Conservation (phyloP, 768 basidiomycete genomes). For the Porpolomopsis calyptriformis region DNA sequence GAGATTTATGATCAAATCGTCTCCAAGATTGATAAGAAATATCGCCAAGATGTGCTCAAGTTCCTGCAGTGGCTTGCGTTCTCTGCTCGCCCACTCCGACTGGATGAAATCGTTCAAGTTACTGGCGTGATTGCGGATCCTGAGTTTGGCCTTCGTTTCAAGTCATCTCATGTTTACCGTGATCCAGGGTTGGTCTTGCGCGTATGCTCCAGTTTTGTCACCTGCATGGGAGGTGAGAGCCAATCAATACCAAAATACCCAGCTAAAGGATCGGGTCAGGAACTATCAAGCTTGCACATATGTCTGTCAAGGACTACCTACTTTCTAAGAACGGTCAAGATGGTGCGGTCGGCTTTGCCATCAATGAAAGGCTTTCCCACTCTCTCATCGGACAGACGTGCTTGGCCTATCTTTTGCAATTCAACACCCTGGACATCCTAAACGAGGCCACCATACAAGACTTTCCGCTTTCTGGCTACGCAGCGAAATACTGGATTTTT, state of each 20-base stretch:
- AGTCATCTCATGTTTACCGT: neutral
- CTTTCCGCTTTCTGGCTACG: neutral
- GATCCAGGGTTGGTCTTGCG: neutral
- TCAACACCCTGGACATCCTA: slow-evolving; percentile 36
- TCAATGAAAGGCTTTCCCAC: neutral
- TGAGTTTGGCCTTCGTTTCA: neutral
- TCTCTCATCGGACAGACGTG: neutral
- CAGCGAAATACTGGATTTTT: neutral
- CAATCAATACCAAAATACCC: neutral
- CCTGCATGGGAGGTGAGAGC: too few relatives aligned
- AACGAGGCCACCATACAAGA: slow-evolving; percentile 25
- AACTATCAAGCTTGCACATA: neutral
- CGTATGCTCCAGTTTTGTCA: neutral
- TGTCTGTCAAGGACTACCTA: slow-evolving; percentile 2
- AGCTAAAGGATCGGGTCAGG: neutral
- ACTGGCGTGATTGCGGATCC: neutral
- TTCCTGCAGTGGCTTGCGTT: slow-evolving; percentile 1
- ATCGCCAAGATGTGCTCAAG: neutral
- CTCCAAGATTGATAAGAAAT: neutral
- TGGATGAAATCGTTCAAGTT: neutral
- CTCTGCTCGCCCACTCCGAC: neutral
- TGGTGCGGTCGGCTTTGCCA: neutral
- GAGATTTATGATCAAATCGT: neutral
- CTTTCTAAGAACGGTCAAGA: neutral
- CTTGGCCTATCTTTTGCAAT: slow-evolving; percentile 7